Base-by-base conservation (phyloP, 306 rosid genomes). In the Prunus kanzakura region DNA sequence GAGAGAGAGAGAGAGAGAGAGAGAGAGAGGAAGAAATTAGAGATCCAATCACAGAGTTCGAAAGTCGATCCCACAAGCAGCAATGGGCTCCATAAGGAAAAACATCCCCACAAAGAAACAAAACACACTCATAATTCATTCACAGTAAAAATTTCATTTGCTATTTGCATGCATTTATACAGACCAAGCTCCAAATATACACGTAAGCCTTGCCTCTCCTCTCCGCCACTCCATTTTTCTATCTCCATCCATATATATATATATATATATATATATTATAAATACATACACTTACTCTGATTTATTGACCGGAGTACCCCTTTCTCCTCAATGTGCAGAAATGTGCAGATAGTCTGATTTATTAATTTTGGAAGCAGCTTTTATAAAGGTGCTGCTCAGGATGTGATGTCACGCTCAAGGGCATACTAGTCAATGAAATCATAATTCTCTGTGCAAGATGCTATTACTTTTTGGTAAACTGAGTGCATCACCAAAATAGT, bases 391-490 rank as follows among this genome's bases (percentile, higher is more conserved):
- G 82, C 78, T 82, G 87, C 72, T 85, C 88, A 82, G 87, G 96
- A 90, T 91, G 94, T 78, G 79, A 88, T 78, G 98, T 93, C 97
- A 82, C 94, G 71, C 62, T 91, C 97, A 90, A 76, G 91, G 98
- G 93, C 52, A 91, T 52, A 72, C n/a, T 81, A 68, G 98, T 90
- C 90, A 85, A 76, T 76, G 64, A 47, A 43, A 76, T 82, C 81
- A 79, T 81, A 77, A 77, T 83, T 90, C 80, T 69, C 82, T 79
- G 80, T 83, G 80, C 78, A 69, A 88, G 91, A 84, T 87, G 90
- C 94, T 83, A 7, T 38, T 79, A 32, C 90, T 16, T 87, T 90
- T 81, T 72, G 96, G 95, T 90, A 84, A 89, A 84, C 85, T 78
- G 73, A 82, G 85, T 78, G 81, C 86, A 87, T 92, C 96, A 81